Base-by-base conservation (phyloP, 164 flowering plant genomes). In the Buxus sempervirens region DNA sequence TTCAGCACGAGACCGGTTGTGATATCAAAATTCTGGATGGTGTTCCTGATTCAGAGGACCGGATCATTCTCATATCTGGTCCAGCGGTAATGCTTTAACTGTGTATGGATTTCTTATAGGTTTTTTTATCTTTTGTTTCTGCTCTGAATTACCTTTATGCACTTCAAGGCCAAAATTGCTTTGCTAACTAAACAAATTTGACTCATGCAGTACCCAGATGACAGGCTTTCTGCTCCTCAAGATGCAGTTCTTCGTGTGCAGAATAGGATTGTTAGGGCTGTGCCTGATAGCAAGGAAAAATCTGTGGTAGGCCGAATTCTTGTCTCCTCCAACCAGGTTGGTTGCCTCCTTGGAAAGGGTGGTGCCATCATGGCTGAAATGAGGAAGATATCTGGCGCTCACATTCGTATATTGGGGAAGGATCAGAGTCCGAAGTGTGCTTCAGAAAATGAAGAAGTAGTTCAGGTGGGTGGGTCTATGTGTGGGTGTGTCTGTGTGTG, bases 191-290 rank as follows among this genome's bases (percentile, higher is more conserved):
- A 51, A n/a, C n/a, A 22, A 24, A 20, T 26, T 71, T 20, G 62
- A 76, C 58, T 65, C 48, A 55, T 88, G 80, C 90, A 95, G 99
- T 88, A 87, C 76, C 99, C 96, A 60, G 96, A 88, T 73, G 97
- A 95, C 55, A 84, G 93, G 78, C 74, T 95, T 62, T 85, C 97
- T 72, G 76, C 93, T 54, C 83, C 81, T 21, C 97, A 92, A 77
- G 99, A 95, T 79, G 99, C 96, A 60, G 83, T 89, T 65, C 88
- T 95, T 67, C 91, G 97, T 55, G 89, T 95, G 20, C 97, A 86
- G 60, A 70, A 74, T 61, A 85, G 96, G 82, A 85, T 89, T 73
- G 70, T 75, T n/a, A 85, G 78, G 80, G 82, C 85, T 60, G 62
- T 69, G 62, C 82, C 93, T 73, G 96, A 88, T 69, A 77, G 61